Evolutionary conservation across 345 rosid species (phyloP).

Genomic region (Aquilaria sinensis): DNA sequence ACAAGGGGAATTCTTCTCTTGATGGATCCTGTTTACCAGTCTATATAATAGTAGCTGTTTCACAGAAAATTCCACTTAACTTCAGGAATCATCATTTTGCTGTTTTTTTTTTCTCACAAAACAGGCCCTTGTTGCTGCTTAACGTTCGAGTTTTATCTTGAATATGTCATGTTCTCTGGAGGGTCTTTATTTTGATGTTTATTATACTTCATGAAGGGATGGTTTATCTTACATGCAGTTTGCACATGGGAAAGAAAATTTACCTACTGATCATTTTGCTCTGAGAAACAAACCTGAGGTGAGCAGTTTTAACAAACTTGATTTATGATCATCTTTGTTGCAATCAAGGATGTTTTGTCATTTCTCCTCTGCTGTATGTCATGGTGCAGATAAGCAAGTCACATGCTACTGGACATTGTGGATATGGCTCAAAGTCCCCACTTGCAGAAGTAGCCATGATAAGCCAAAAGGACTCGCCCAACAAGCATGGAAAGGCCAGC

Average conservation of each 20-base stretch:
- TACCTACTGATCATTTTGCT: constrained; percentile 19
- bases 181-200: constrained; percentile 3
- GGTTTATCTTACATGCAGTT: constrained; percentile 25
- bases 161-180: too few species aligned
- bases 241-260: constrained; percentile 45
- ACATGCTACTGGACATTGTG: constrained; percentile 13
- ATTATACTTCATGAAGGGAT: constrained; percentile 1
- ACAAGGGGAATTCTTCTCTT: neutral
- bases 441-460: constrained; percentile 18
- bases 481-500: neutral
- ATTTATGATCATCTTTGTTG: neutral
- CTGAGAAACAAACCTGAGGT: constrained; percentile 37
- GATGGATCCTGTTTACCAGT: neutral
- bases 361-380: constrained; percentile 10
- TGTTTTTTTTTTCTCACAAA: neutral
- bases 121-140: neutral
- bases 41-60: neutral
- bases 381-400: constrained; percentile 26
- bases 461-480: constrained; percentile 8
- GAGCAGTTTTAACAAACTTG: constrained; percentile 2
- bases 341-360: neutral
- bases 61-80: neutral
- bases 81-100: neutral
- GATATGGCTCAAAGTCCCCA: constrained; percentile 19
- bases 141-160: too few species aligned